Evolutionary conservation across 768 basidiomycete species (phyloP).

Genomic region (Amyloporia xantha): DNA sequence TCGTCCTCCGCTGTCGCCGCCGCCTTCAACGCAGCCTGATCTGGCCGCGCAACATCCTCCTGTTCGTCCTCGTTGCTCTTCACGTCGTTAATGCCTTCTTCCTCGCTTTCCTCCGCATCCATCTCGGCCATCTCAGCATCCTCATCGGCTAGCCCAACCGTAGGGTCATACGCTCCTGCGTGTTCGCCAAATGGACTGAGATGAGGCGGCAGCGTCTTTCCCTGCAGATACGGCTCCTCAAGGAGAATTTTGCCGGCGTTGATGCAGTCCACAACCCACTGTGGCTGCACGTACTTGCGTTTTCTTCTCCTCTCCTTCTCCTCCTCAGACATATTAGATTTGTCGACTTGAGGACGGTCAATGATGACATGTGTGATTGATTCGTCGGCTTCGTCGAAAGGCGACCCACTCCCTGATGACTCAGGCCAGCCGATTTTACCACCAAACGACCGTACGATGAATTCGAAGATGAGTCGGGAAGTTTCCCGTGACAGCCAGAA

Average conservation of each 20-base stretch:
- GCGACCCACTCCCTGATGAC: constrained; percentile 77
- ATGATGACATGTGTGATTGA: constrained; percentile 93
- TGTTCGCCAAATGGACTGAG: constrained; percentile 89
- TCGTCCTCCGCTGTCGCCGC: constrained; percentile 44
- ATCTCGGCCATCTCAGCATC: constrained; percentile 27
- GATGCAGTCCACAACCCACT: constrained; percentile 96
- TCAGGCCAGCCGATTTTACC: constrained; percentile 87
- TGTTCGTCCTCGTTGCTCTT: constrained; percentile 21
- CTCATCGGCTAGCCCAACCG: constrained; percentile 30
- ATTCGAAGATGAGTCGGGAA: constrained; percentile 88
- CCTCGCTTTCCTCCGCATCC: constrained; percentile 27
- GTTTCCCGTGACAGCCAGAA: constrained; percentile 95
- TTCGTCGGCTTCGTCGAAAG: constrained; percentile 68
- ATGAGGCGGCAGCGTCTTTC: constrained; percentile 85
- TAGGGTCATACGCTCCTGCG: constrained; percentile 71
- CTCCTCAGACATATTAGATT: constrained; percentile 42
- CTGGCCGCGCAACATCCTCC: constrained; percentile 21
- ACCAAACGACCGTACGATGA: constrained; percentile 86
- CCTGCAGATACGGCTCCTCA: constrained; percentile 82
- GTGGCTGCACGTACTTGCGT: constrained; percentile 90
- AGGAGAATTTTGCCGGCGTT: constrained; percentile 81
- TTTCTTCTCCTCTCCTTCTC: constrained; percentile 56
- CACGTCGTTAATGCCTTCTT: constrained; percentile 22
- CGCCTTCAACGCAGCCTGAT: constrained; percentile 24
- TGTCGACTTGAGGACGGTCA: constrained; percentile 68